Evolutionary conservation across 352 stramenopile genomes (phyloP), one percentile per base, ranked within the genome.

Genomic region (Phytophthora foliorum): DNA sequence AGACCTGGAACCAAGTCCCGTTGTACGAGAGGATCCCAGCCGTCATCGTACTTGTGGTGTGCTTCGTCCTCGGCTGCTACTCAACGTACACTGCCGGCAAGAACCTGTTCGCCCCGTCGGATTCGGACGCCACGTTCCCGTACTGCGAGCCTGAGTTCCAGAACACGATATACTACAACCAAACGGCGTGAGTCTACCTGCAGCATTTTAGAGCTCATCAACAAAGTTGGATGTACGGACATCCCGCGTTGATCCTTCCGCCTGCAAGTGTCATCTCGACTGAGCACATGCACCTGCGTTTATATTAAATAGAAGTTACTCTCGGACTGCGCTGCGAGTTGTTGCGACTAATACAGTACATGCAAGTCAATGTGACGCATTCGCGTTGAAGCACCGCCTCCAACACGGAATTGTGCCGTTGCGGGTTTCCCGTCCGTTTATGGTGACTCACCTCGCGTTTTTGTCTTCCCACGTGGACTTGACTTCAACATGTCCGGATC

Each of bases 41-140:
- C 13, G 50, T 74, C n/a, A 32, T 74, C 34, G 64, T 77, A 32
- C 29, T 77, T 19, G 53, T 74, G 29, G 57, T 77, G 21, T 86
- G 77, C 36, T 70, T 74, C 9, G 62, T 67, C 2, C 64, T 88
- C 13, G 80, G 77, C 25, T 74, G 71, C 36, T 89, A 86, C 58
- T 80, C 80, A 22, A 81, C 74, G 2, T 78, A 78, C 70, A 82
- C 70, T 21, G 76, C 74, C 2, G 77, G 77, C 44, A 81, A 82
- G 57, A 74, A 73, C 36, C 65, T 86, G 3, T 84, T 85, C 38
- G 72, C 66, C 2, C 74, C 79, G 29, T 67, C 57, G 2, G 63
- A 77, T 21, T 57, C 56, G 14, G 67, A 55, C 9, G 51, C 55
- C 13, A 52, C 56, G 11, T 83, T 81, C 57, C 69, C 69, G 16